phyloP scores from a whole-genome alignment of 1,284 basidiomycete genomes.

The Caloboletus inedulis region DNA sequence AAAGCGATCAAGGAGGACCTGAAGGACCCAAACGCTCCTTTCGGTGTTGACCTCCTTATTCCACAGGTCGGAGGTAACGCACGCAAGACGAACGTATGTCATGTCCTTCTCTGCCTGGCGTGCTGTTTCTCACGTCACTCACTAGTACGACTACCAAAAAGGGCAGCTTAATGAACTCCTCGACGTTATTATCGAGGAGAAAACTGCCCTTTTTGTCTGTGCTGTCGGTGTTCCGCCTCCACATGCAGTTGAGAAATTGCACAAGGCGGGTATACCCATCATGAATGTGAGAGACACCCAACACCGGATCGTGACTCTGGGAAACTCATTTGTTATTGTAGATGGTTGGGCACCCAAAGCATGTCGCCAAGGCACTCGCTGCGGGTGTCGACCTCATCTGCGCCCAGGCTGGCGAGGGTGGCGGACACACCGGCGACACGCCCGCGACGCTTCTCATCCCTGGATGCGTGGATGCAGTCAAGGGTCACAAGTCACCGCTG shows the following conservation, averaged over 20 bases:
- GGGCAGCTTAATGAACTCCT: conserved; percentile 78
- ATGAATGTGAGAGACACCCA: conserved; percentile 61
- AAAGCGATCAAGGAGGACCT: conserved; percentile 68
- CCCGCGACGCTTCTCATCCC: conserved; percentile 76
- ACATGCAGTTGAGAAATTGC: conserved; percentile 73
- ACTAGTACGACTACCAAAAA: conserved; percentile 75
- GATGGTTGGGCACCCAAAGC: conserved; percentile 91
- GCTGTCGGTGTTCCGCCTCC: conserved; percentile 83
- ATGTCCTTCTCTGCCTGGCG: neutral
- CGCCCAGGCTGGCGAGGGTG: conserved; percentile 85
- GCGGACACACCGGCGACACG: conserved; percentile 78
- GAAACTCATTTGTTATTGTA: conserved; percentile 19
- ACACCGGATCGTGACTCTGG: neutral
- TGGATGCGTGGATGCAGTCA: conserved; percentile 81
- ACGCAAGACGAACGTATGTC: conserved; percentile 78
- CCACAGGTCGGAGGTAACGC: conserved; percentile 81
- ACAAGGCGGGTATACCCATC: conserved; percentile 75
- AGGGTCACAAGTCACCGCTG: conserved; percentile 69
- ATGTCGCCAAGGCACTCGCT: conserved; percentile 76
- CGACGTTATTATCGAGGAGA: conserved; percentile 86
- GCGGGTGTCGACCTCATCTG: conserved; percentile 86
- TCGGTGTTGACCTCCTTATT: conserved; percentile 84
- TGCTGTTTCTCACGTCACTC: conserved; percentile 1
- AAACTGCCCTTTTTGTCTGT: conserved; percentile 79
- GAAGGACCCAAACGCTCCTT: conserved; percentile 69